Conservation (phyloP, 163 green algal genomes). For the Picocystis sp. region DNA sequence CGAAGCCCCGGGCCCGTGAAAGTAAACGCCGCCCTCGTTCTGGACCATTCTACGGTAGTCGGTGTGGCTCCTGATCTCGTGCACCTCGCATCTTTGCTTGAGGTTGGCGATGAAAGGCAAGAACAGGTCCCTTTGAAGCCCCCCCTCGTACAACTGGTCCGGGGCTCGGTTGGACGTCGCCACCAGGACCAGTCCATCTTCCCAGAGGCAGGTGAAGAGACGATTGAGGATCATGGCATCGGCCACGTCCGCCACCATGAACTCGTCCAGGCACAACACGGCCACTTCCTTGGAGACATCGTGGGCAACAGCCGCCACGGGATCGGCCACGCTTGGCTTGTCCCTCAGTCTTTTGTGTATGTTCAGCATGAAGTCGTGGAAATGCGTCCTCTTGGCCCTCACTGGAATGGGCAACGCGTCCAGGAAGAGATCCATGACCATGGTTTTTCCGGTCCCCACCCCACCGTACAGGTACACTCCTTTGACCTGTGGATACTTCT, state of each 20-base stretch:
- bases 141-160: slow-evolving; percentile 78
- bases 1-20: slow-evolving; percentile 1
- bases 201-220: slow-evolving; percentile 63
- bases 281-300: slow-evolving; percentile 20
- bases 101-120: slow-evolving; percentile 84
- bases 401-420: slow-evolving; percentile 7
- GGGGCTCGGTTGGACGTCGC: slow-evolving; percentile 79
- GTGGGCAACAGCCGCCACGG: slow-evolving; percentile 18
- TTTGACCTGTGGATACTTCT: background rate
- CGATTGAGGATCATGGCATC: slow-evolving; percentile 85
- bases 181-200: slow-evolving; percentile 65
- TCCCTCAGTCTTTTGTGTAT: slow-evolving; percentile 61
- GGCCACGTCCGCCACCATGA: slow-evolving; percentile 93
- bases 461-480: slow-evolving; percentile 69
- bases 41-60: slow-evolving; percentile 73
- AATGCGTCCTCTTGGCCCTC: slow-evolving; percentile 60
- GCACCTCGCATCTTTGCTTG: slow-evolving; percentile 48
- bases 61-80: slow-evolving; percentile 63
- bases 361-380: slow-evolving; percentile 97
- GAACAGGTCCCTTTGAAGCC: slow-evolving; percentile 87
- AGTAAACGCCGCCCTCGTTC: slow-evolving; percentile 17
- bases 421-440: slow-evolving; percentile 75
- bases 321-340: slow-evolving; percentile 23
- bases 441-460: slow-evolving; percentile 67
- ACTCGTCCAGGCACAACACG: slow-evolving; percentile 90